Conservation (phyloP, 2,329 filamentous ascomycete species). For the Fusarium longipes region DNA sequence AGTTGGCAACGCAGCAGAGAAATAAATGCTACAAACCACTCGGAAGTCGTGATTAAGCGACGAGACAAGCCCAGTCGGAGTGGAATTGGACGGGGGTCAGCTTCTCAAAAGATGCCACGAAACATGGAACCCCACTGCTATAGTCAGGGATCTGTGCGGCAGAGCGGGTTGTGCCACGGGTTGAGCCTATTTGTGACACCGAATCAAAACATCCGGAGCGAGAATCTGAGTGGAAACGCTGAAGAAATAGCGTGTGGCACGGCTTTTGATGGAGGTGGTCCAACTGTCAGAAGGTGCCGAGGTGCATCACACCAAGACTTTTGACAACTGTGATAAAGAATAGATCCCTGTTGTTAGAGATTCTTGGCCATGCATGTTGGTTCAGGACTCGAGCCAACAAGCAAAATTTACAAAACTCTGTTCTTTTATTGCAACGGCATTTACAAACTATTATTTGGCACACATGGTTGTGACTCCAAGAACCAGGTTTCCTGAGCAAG, state of each 20-base stretch:
- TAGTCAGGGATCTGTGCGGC: background rate
- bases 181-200: background rate
- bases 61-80: slow-evolving; percentile 8
- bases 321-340: background rate
- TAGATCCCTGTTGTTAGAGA: background rate
- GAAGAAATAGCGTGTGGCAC: background rate
- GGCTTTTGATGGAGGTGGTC: background rate
- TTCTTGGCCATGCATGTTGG: background rate
- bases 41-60: background rate
- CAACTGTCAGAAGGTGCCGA: background rate
- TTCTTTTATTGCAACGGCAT: background rate
- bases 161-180: background rate
- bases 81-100: background rate
- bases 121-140: background rate
- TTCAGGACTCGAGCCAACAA: background rate
- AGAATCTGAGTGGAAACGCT: background rate
- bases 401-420: background rate
- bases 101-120: slow-evolving; percentile 16
- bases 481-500: too few species aligned
- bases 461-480: too few species aligned
- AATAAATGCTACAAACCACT: background rate
- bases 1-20: background rate
- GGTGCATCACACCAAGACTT: background rate
- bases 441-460: background rate
- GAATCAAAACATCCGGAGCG: background rate